These are phyloP conservation scores for Arthrinium phaeospermum DNA, from an alignment of 2,329 filamentous ascomycete genomes.

Conservation along the genomic window DNA sequence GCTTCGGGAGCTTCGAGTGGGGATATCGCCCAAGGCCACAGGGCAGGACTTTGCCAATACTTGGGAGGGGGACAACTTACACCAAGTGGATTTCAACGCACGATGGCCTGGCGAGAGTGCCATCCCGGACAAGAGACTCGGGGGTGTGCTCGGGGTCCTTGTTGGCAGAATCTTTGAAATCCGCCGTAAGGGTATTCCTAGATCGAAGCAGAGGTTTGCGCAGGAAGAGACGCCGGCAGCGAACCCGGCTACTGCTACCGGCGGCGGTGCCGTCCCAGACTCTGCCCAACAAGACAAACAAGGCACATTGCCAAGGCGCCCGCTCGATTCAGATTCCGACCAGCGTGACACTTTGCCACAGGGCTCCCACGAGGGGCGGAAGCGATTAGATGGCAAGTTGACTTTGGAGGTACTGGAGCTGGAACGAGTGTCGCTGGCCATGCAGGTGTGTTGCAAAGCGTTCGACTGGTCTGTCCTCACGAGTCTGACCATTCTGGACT, in stretches of 20 bases:
- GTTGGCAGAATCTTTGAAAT: slow-evolving; percentile 72
- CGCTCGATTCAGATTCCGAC: not conserved
- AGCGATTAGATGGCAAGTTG: slow-evolving; percentile 62
- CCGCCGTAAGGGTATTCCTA: slow-evolving; percentile 16
- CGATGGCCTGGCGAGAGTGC: slow-evolving; percentile 61
- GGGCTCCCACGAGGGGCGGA: slow-evolving; percentile 32
- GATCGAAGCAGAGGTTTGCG: slow-evolving; percentile 13
- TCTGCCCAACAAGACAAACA: not conserved
- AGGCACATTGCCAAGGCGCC: not conserved
- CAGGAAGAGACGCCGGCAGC: not conserved
- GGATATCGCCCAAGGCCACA: slow-evolving; percentile 62
- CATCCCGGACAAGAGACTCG: slow-evolving; percentile 67
- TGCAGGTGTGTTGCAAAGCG: slow-evolving; percentile 70
- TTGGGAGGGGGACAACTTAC: slow-evolving; percentile 67
- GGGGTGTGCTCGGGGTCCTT: slow-evolving; percentile 71
- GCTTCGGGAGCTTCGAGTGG: slow-evolving; percentile 74
- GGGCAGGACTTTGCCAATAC: slow-evolving; percentile 60
- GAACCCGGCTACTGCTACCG: not conserved
- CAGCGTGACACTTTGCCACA: not conserved
- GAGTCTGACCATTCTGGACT: slow-evolving; percentile 75
- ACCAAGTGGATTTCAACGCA: slow-evolving; percentile 67
- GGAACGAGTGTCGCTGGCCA: slow-evolving; percentile 75
- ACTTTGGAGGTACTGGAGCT: slow-evolving; percentile 75
- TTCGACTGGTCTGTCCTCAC: slow-evolving; percentile 78
- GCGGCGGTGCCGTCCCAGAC: not conserved